phyloP scores from a whole-genome alignment of 2,329 filamentous ascomycete species.

The Bipolaris oryzae region DNA sequence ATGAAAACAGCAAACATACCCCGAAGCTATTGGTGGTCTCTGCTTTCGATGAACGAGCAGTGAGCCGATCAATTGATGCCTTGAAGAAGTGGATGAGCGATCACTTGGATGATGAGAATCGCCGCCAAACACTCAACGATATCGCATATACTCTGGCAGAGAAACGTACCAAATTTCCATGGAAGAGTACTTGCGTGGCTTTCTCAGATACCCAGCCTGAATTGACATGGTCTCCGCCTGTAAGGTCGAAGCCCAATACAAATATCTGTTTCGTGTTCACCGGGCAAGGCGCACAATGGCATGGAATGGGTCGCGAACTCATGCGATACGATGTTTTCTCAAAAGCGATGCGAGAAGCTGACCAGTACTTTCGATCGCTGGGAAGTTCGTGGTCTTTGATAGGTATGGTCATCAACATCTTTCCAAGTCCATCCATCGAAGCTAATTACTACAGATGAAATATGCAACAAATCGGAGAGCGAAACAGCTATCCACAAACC shows the following conservation, averaged over 20 bases:
- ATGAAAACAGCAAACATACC: neutral
- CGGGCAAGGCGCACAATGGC: constrained; percentile 42
- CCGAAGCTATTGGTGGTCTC: constrained; percentile 9
- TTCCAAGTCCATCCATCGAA: neutral
- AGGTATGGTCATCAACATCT: neutral
- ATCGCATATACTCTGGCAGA: constrained; percentile 17
- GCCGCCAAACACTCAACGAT: constrained; percentile 4
- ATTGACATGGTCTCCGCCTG: constrained; percentile 7
- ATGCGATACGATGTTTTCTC: constrained; percentile 19
- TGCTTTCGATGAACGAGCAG: constrained; percentile 16
- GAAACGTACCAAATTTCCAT: constrained; percentile 17
- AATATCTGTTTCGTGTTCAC: constrained; percentile 33
- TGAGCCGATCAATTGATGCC: constrained; percentile 1
- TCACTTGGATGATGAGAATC: neutral
- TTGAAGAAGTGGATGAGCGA: constrained; percentile 6
- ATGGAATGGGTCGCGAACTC: constrained; percentile 33
- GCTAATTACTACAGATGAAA: constrained; percentile 10
- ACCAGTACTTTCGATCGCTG: constrained; percentile 16
- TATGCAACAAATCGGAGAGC: constrained; percentile 10
- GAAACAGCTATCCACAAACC: constrained; percentile 18
- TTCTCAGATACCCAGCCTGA: neutral
- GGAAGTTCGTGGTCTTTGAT: constrained; percentile 24
- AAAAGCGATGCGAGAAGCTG: constrained; percentile 13
- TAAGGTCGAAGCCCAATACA: neutral
- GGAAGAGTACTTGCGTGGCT: constrained; percentile 11